phyloP scores from a whole-genome alignment of 106 monocot genomes.

The Allium sativum region DNA sequence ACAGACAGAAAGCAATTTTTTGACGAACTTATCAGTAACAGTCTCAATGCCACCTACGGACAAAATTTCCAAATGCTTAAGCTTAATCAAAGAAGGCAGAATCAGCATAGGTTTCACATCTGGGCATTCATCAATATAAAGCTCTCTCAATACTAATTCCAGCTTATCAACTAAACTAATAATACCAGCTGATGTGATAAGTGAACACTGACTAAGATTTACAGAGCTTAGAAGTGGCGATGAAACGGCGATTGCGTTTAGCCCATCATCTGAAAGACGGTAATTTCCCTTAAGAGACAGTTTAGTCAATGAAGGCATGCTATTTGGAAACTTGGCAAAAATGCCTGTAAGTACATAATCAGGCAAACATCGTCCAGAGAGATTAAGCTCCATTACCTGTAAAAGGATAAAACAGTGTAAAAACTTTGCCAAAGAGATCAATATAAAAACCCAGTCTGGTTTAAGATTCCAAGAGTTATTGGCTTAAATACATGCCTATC shows the following conservation, averaged over 20 bases:
- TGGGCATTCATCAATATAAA: slow-evolving; percentile 68
- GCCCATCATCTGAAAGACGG: slow-evolving; percentile 65
- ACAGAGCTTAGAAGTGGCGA: slow-evolving; percentile 52
- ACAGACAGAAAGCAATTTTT: slow-evolving; percentile 31
- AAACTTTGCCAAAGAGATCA: neutral
- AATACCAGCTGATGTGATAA: slow-evolving; percentile 61
- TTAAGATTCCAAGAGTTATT: too few species aligned
- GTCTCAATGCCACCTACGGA: slow-evolving; percentile 47
- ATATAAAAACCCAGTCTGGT: neutral
- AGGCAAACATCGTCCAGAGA: slow-evolving; percentile 66
- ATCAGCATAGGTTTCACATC: slow-evolving; percentile 52
- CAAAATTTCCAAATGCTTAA: slow-evolving; percentile 49
- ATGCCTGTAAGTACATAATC: slow-evolving; percentile 52
- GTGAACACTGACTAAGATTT: slow-evolving; percentile 67
- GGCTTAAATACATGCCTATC: too few species aligned
- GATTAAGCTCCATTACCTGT: slow-evolving; percentile 60
- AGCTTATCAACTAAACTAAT: slow-evolving; percentile 31
- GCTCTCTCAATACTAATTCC: slow-evolving; percentile 33
- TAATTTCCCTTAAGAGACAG: slow-evolving; percentile 66
- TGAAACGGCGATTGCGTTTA: slow-evolving; percentile 46
- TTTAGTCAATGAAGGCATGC: slow-evolving; percentile 46
- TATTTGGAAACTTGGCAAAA: slow-evolving; percentile 27
- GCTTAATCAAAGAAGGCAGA: slow-evolving; percentile 53
- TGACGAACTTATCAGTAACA: slow-evolving; percentile 52
- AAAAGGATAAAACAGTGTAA: neutral